These are phyloP conservation scores for Chondrus crispus DNA, from an alignment of 23 red algal genomes.

Conservation along the genomic window DNA sequence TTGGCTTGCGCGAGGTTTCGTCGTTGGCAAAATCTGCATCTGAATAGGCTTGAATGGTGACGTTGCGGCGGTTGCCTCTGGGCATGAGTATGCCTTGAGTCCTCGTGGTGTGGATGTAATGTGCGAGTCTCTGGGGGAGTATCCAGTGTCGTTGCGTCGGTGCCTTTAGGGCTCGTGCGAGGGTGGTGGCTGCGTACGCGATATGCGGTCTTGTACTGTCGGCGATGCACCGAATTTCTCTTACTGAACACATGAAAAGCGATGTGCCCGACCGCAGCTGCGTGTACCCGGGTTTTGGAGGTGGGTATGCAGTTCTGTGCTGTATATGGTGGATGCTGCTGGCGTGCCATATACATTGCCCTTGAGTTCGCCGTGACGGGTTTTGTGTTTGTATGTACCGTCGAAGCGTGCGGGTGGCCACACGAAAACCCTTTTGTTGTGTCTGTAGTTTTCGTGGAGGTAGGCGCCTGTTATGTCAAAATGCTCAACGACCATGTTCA, in stretches of 20 bases:
- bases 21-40: neutral
- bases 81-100: too few species aligned
- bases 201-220: neutral
- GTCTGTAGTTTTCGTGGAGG: neutral
- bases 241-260: neutral
- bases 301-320: neutral
- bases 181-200: neutral
- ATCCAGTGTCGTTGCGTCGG: neutral
- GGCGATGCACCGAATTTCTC: neutral
- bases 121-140: neutral
- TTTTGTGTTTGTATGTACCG: neutral
- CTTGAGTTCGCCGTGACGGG: neutral
- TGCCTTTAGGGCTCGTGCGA: neutral
- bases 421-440: neutral
- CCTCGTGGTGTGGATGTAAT: neutral
- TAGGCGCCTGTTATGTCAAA: slow-evolving; percentile 27
- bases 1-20: neutral
- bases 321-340: neutral
- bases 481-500: neutral
- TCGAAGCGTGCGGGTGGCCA: neutral
- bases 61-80: too few species aligned
- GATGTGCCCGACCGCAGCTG: too few species aligned
- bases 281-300: too few species aligned
- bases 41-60: neutral
- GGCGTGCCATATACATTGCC: neutral